Conservation (phyloP, 345 rosid genomes). For the Boechera divaricarpa region DNA sequence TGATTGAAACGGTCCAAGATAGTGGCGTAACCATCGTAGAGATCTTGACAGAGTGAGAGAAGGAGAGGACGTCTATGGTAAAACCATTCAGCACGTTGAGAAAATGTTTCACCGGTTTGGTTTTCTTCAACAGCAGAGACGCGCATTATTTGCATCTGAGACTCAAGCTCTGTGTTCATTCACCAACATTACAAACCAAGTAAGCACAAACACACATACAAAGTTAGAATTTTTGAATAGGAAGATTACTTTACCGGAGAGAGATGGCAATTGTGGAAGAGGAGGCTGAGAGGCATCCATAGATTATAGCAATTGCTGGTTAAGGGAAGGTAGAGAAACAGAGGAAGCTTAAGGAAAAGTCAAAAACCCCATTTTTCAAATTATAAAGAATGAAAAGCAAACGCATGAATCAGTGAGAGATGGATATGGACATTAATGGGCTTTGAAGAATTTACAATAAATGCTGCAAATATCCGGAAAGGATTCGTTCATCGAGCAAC, state of each 20-base stretch:
- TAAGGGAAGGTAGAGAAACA: background rate
- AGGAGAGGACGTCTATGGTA: slow-evolving; percentile 63
- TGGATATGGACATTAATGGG: slow-evolving; percentile 7
- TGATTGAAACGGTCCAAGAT: slow-evolving; percentile 45
- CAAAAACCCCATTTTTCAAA: background rate
- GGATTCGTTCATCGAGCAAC: background rate
- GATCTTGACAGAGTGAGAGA: slow-evolving; percentile 61
- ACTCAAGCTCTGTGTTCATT: slow-evolving; percentile 31
- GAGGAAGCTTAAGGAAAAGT: background rate
- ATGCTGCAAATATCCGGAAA: background rate
- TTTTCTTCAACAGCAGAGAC: slow-evolving; percentile 30
- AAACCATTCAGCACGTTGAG: slow-evolving; percentile 63
- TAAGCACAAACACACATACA: background rate
- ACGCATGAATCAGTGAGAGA: slow-evolving; percentile 2
- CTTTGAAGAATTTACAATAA: background rate
- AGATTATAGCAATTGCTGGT: background rate
- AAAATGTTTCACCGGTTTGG: slow-evolving; percentile 53
- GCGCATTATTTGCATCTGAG: slow-evolving; percentile 35
- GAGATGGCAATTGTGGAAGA: slow-evolving; percentile 30
- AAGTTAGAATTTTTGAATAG: background rate
- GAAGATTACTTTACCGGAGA: slow-evolving; percentile 23
- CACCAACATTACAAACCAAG: background rate
- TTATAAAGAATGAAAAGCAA: background rate
- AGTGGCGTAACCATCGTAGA: slow-evolving; percentile 56
- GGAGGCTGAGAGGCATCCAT: slow-evolving; percentile 34